These are phyloP conservation scores for Dianthus caryophyllus DNA, from an alignment of 148 eudicot genomes.

Conservation along the genomic window DNA sequence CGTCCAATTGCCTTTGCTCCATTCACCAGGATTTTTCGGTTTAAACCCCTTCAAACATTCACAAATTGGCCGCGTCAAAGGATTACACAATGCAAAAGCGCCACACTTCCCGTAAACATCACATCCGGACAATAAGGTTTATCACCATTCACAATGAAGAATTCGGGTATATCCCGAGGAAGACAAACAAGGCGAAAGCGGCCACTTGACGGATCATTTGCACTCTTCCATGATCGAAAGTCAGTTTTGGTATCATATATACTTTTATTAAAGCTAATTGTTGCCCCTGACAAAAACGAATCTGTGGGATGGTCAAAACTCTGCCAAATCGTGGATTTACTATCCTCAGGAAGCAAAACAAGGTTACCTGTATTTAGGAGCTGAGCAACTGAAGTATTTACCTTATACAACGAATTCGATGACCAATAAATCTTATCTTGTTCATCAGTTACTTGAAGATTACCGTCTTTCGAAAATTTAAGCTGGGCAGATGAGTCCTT, in stretches of 20 bases:
- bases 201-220: conserved; percentile 40
- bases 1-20: conserved; percentile 41
- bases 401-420: conserved; percentile 15
- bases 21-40: conserved; percentile 30
- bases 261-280: background rate
- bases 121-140: conserved; percentile 29
- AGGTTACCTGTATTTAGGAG: conserved; percentile 40
- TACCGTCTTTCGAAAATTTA: conserved; percentile 26
- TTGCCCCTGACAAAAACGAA: conserved; percentile 13
- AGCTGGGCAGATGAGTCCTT: conserved; percentile 29
- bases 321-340: conserved; percentile 28
- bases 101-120: conserved; percentile 49
- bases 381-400: conserved; percentile 20
- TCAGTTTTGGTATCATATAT: background rate
- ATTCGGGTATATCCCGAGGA: conserved; percentile 17
- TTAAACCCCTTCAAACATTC: conserved; percentile 45
- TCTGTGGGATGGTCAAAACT: conserved; percentile 36
- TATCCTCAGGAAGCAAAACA: conserved; percentile 15
- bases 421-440: conserved; percentile 34
- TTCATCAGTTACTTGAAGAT: conserved; percentile 33
- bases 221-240: conserved; percentile 38
- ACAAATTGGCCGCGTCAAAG: conserved; percentile 26
- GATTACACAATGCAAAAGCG: conserved; percentile 29
- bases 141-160: conserved; percentile 28
- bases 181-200: conserved; percentile 22